Base-by-base conservation (phyloP, 495 filamentous ascomycete genomes). In the Xylaria cubensis region DNA sequence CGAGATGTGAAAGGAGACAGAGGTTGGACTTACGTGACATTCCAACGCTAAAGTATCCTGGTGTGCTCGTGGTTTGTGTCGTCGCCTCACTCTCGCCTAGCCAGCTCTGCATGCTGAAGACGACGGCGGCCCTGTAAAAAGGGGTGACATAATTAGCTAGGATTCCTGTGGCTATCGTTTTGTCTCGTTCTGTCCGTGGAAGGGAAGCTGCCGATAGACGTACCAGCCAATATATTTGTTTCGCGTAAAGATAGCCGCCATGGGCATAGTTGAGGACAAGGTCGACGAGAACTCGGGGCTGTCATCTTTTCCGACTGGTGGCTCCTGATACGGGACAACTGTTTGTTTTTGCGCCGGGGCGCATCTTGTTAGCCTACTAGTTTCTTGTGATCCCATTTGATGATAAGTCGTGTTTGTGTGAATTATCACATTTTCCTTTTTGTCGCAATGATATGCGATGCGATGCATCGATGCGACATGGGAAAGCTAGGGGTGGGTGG, bases 201-300 rank as follows among this genome's bases (percentile, higher is more conserved):
- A 36, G 34, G 4, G 34, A 39, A 39, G 36, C 26, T 29, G 26
- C 26, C 12, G 50, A 53, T 10, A 21, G 34, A 78, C 87, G 73
- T 86, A 94, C 93, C 94, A 97, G 80, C 94, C 94, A 74, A 97
- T 88, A 86, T 89, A 97, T 87, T 92, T 91, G 82, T 96, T 97
- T 61, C 93, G 86, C 72, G 92, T 95, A 80, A 97, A 97, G 86
- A 97, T 95, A 67, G 94, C 94, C 68, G 93, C 93, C 94, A 97
- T 97, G 46, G 94, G 94, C 77, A 97, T 81, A 9, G 94, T 97
- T 77, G 90, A 95, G 15, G 91, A 88, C 80, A 96, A 87, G 29
- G 92, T 92, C 75, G 92, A 91, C 82, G 77, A 80, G 69, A 86
- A 77, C 56, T 89, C 87, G 76, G 75, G 73, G 73, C 41, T 74